These are phyloP conservation scores for Leishmania tarentolae DNA, from an alignment of 208 protist genomes.

Conservation along the genomic window DNA sequence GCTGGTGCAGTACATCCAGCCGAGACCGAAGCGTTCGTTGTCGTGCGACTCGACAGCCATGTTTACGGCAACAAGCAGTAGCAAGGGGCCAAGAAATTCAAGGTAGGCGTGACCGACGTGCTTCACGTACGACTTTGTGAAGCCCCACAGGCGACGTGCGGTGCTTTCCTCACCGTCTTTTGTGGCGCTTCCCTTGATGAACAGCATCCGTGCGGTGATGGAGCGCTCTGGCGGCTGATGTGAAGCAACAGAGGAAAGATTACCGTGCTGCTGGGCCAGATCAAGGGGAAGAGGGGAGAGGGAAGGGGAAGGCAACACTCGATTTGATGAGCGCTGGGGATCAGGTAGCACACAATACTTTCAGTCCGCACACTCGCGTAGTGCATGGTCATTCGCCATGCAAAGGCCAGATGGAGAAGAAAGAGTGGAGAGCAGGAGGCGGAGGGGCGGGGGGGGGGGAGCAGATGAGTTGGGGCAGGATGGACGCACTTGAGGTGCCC, in stretches of 20 bases:
- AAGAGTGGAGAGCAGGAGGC: background rate
- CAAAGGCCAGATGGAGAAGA: background rate
- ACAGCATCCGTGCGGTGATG: constrained; percentile 7
- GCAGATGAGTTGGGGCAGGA: background rate
- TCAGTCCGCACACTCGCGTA: background rate
- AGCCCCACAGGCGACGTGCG: constrained; percentile 28
- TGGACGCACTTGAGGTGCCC: background rate
- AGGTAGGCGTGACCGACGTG: constrained; percentile 57
- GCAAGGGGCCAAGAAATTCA: constrained; percentile 52
- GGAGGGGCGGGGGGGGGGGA: background rate
- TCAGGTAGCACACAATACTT: background rate
- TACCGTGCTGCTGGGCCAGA: background rate
- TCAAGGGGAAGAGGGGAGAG: background rate
- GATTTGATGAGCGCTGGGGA: background rate
- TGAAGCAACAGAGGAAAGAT: background rate
- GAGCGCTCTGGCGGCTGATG: background rate
- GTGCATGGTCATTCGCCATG: background rate
- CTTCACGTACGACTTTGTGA: constrained; percentile 58
- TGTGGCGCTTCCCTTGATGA: constrained; percentile 20
- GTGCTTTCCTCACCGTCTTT: constrained; percentile 24
- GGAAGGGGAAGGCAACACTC: background rate
- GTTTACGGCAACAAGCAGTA: constrained; percentile 55
- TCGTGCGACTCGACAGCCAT: constrained; percentile 63
- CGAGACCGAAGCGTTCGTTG: constrained; percentile 78
- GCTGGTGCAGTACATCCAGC: constrained; percentile 65